A percentile compares a stretch with the other conserved stretches of the same genome.
phyloP scores from a whole-genome alignment of 345 rosid species.

The Salix viminalis region DNA sequence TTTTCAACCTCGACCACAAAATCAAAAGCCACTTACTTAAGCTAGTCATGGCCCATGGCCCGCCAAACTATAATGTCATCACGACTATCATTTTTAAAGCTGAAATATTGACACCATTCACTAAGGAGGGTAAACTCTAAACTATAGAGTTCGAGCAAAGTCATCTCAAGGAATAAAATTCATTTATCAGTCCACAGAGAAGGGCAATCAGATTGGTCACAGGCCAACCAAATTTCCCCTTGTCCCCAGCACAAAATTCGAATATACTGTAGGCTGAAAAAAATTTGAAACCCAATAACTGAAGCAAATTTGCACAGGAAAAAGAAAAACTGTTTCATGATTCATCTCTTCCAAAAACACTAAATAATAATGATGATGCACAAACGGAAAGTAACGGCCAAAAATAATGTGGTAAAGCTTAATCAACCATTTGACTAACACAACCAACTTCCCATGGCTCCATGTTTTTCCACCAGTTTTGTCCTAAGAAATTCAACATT shows the following conservation, averaged over 20 bases:
- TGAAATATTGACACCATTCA: no score
- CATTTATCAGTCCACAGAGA: not conserved
- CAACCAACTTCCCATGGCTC: not conserved
- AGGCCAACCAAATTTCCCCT: not conserved
- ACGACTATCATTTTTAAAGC: no score
- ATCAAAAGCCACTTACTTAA: no score
- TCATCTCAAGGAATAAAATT: not conserved
- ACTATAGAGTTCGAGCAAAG: no score
- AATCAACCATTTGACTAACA: not conserved
- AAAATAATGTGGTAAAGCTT: not conserved
- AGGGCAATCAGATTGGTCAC: not conserved
- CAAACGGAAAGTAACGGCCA: not conserved
- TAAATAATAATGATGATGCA: conserved; percentile 9
- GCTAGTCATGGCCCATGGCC: no score
- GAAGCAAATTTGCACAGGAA: conserved; percentile 3
- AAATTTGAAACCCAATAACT: not conserved
- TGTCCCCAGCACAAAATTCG: not conserved
- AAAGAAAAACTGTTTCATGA: not conserved
- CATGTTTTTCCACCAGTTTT: not conserved
- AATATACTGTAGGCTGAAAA: not conserved
- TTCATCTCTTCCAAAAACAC: not conserved
- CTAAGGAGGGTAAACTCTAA: no score
- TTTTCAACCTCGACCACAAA: no score
- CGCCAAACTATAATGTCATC: no score
- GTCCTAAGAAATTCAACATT: not conserved